Evolutionary conservation across 2,329 filamentous ascomycete genomes (phyloP), one percentile per base, ranked within the genome.

Genomic region (Juglanconis juglandina): DNA sequence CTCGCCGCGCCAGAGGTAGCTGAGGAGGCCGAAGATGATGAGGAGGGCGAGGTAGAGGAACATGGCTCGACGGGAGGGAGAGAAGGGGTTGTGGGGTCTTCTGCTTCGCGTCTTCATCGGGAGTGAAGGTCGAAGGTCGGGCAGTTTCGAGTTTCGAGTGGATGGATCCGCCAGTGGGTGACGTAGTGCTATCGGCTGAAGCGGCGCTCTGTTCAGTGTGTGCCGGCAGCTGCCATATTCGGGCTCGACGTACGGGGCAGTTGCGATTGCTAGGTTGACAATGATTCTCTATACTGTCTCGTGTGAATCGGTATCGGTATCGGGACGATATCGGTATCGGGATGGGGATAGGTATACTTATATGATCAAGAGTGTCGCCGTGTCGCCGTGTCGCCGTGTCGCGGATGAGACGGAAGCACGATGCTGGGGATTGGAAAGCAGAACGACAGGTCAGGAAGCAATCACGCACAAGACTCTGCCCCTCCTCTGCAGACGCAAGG

Each of bases 1-100:
- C 66, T 85, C 80, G 37, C 73, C 69, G 58, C 69, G 75, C 75
- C 76, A 81, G 46, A 79, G 62, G 66, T 79, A 79, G 61, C 76
- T 67, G 63, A 79, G 66, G 49, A 76, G 71, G 60, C 72, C 71
- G 39, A 75, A 75, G 13, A 74, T 62, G 17, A 79, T 53, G 53
- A 78, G 66, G 58, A 75, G 56, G 24, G 64, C 66, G 44, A 77
- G 53, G 56, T 78, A 60, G 34, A 81, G 58, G 46, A 81, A 67
- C 72, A 77, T 76, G 24, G 55, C 33, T 24, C 48, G 47, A 37
- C 47, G 35, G 13, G 47, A 35, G 14, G n/a, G 24, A 14, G 34
- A 24, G 30, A 17, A 53, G 44, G 49, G n/a, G 49, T 66, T 54
- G 51, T 50, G 46, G 47, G 62, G 56, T 51, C 42, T 46, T 46